These are phyloP conservation scores for Rubroboletus pulcherrimus DNA, from an alignment of 768 basidiomycete genomes.

Conservation along the genomic window DNA sequence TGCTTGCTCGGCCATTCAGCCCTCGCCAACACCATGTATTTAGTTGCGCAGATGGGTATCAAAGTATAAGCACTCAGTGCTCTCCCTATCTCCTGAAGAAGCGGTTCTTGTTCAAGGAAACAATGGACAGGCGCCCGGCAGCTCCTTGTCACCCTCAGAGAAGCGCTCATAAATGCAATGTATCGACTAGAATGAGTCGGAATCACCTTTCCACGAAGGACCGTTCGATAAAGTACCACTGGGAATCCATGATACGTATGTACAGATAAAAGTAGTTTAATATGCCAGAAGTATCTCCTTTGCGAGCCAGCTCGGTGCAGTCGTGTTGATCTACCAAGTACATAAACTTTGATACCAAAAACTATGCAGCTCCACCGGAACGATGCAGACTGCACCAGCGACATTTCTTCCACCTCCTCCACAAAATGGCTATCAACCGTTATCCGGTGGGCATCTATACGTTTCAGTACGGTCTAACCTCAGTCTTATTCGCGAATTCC, in stretches of 20 bases:
- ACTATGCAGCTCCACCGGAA: constrained; percentile 67
- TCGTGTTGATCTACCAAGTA: constrained; percentile 16
- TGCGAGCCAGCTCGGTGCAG: constrained; percentile 1
- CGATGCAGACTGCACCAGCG: constrained; percentile 52
- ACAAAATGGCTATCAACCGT: constrained; percentile 33
- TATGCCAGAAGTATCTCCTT: background rate
- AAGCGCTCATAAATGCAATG: background rate
- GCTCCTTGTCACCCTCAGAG: constrained; percentile 3
- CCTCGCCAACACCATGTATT: background rate
- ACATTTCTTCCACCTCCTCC: constrained; percentile 36
- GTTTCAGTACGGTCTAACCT: constrained; percentile 15
- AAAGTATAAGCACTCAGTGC: constrained; percentile 46
- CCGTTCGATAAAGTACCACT: background rate
- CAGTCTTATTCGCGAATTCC: constrained; percentile 26
- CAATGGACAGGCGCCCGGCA: background rate
- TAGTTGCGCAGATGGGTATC: constrained; percentile 60
- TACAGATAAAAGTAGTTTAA: constrained; percentile 3
- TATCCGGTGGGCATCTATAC: constrained; percentile 34
- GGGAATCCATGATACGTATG: background rate
- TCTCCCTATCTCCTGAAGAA: constrained; percentile 59
- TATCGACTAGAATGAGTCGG: background rate
- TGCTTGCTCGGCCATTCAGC: background rate
- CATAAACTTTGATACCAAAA: constrained; percentile 62
- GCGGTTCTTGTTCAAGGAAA: constrained; percentile 21
- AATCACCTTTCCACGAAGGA: background rate